Base-by-base conservation (phyloP, 169 alveolate species). In the Eimeria maxima region DNA sequence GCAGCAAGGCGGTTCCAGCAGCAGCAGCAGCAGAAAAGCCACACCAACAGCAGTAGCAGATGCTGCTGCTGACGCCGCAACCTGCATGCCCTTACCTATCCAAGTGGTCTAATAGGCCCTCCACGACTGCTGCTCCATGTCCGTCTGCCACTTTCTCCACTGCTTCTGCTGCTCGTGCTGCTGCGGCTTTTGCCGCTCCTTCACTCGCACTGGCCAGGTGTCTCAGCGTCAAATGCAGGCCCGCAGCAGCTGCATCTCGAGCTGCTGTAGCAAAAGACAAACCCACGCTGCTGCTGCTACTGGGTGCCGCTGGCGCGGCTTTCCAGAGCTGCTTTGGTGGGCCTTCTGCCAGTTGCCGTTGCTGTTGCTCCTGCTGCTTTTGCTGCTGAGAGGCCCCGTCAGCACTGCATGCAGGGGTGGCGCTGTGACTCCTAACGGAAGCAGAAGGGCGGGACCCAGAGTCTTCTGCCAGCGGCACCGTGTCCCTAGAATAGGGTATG, bases 161-260 rank as follows among this genome's bases (percentile, higher is more conserved):
- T 22, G 90, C 90, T 50, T 80, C 90, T 53, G 90, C 90, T 29
- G 90, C 90, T 80, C 47, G 50, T 22, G 90, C 90, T 80, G 90
- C 90, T 45, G 90, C 90, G 47, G 90, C 90, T 55, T 50, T 80
- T 22, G 90, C 90, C 50, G 90, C 90, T 80, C 67, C 90, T 29
- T 80, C 90, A 14, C 90, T 71, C n/a, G 90, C 90, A 55, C 73
- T 80, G 5, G 90, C 90, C 47, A 80, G 73, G 60, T 80, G 90
- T 47, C 90, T 45, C 60, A 80, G 67, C 38, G 90, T 80, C 47
- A 80, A 13, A 14, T 80, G 90, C 6, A 80, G 67, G 73, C 90
- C 90, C 10, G 90, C 90, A 8, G 90, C 90, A 7, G 90, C 90
- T 5, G 69, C 90, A 2, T 80, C 90, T 80, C 90, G 69, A 3